Evolutionary conservation across 2,329 filamentous ascomycete genomes (phyloP).

Genomic region (Cladosporium sp.): DNA sequence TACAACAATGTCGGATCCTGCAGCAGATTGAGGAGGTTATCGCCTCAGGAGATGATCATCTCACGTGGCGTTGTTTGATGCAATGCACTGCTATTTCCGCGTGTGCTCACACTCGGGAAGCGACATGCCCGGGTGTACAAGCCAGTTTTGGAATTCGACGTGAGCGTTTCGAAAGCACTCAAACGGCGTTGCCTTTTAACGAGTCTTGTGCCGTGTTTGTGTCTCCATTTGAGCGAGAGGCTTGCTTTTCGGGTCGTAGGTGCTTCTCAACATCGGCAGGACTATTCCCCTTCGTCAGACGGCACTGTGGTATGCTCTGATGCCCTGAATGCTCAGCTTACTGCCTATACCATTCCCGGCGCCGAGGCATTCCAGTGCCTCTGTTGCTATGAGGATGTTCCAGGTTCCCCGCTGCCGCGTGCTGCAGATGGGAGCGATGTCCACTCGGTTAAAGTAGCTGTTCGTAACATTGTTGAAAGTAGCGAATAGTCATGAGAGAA

Average conservation of each 20-base stretch:
- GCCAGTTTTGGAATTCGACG: neutral
- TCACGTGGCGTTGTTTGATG: slow-evolving; percentile 7
- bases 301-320: too few relatives aligned
- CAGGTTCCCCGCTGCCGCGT: neutral
- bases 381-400: neutral
- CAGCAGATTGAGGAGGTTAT: slow-evolving; percentile 3
- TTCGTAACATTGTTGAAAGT: neutral
- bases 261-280: neutral
- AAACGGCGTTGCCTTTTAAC: neutral
- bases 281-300: too few relatives aligned
- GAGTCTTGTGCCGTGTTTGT: slow-evolving; percentile 1
- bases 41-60: slow-evolving; percentile 1
- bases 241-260: neutral
- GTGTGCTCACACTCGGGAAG: neutral
- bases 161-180: neutral
- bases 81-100: slow-evolving; percentile 1
- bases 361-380: neutral
- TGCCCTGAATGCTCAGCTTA: too few relatives aligned
- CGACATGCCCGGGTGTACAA: neutral
- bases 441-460: neutral
- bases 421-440: neutral
- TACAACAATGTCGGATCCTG: slow-evolving; percentile 2
- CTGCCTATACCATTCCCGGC: too few relatives aligned
- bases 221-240: neutral
- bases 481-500: neutral